Conservation (phyloP, 2,329 filamentous ascomycete genomes). For the Amauroascus verrucosus region DNA sequence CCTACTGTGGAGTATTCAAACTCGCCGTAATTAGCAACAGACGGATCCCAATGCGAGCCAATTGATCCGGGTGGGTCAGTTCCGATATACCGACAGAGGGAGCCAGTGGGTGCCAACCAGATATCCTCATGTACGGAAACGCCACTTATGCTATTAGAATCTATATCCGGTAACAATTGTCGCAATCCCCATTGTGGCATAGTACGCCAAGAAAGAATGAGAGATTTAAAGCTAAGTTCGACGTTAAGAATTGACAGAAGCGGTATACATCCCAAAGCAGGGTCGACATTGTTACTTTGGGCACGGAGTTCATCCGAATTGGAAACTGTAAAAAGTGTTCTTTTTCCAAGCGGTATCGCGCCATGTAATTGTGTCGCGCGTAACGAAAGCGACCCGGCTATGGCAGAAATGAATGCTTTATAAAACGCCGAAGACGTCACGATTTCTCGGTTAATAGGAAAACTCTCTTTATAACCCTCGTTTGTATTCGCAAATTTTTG, state of each 20-base stretch:
- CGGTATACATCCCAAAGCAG: slow-evolving; percentile 17
- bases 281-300: not conserved
- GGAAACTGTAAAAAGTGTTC: slow-evolving; percentile 31
- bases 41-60: not conserved
- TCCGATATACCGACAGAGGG: slow-evolving; percentile 15
- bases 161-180: slow-evolving; percentile 23
- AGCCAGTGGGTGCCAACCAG: slow-evolving; percentile 33
- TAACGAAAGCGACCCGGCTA: slow-evolving; percentile 30
- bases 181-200: slow-evolving; percentile 29
- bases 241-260: slow-evolving; percentile 28
- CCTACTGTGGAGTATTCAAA: not conserved
- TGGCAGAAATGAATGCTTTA: slow-evolving; percentile 32
- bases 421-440: slow-evolving; percentile 26
- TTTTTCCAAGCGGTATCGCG: slow-evolving; percentile 33
- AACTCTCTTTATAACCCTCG: slow-evolving; percentile 3
- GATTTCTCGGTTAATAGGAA: not conserved
- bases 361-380: slow-evolving; percentile 28
- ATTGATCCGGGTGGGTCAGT: not conserved
- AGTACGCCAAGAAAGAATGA: slow-evolving; percentile 30
- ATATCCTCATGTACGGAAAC: slow-evolving; percentile 22
- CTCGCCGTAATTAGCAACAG: not conserved
- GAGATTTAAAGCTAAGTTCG: slow-evolving; percentile 28
- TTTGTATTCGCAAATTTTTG: slow-evolving; percentile 8
- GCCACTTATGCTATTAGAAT: slow-evolving; percentile 17
- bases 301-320: slow-evolving; percentile 18